Base-by-base conservation (phyloP, 805 yeast species). In the Priceomyces fermenticarens region DNA sequence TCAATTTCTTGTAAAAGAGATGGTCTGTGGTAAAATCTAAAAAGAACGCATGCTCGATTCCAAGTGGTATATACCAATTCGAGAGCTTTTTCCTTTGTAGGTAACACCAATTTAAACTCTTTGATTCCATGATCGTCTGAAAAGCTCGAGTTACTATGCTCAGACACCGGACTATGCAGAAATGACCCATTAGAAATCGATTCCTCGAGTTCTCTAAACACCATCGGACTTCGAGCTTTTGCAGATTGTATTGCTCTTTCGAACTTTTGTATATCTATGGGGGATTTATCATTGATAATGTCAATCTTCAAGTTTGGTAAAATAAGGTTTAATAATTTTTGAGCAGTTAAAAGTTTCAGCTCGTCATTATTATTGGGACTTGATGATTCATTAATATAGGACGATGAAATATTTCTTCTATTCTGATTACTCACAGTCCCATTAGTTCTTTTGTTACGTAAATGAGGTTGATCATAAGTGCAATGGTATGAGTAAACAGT, bases 401-500 rank as follows among this genome's bases (percentile, higher is more conserved):
- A 8, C 8, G 8, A 8, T 20, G 25, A 20, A 20, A 8, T 4
- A 8, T 20, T 20, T 8, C 25, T 8, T 20, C 25, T 20, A 20
- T 20, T 20, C 25, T 20, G 25, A 20, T 20, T 20, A 20, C 25
- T 20, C 25, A 20, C 25, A 20, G 25, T 8, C 4, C 4, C 25
- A 20, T 20, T 20, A 20, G 15, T 27, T 26, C 25, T 65, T 52
- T 65, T 78, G 53, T 77, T 78, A 37, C 86, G 62, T 41, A 73
- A 66, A 39, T 83, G 73, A 8, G 95, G 91, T 53, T 86, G 88
- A 54, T 85, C 86, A 58, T 88, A 88, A 0, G 95, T 80, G 62
- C 97, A 88, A 42, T 79, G 84, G 60, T 85, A 86, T 14, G 87
- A 80, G 63, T 88, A 89, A 1, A 88, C 96, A 1, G 96, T 85